These are phyloP conservation scores for Bruguiera sexangula DNA, from an alignment of 345 rosid species.

Conservation along the genomic window DNA sequence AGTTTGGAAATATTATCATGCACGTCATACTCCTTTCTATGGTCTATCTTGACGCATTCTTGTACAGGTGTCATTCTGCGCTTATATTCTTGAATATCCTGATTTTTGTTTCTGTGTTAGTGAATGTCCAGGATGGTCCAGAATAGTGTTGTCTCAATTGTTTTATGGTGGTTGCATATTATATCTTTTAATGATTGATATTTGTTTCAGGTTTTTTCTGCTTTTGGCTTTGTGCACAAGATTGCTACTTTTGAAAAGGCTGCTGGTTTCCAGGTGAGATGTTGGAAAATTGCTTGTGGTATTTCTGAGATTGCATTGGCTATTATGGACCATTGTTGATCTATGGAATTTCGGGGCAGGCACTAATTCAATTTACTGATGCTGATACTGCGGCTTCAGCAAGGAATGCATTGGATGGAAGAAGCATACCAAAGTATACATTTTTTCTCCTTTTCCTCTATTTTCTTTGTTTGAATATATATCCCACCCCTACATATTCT, in stretches of 20 bases:
- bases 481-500: not conserved
- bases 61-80: slow-evolving; percentile 84
- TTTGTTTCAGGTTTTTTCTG: slow-evolving; percentile 84
- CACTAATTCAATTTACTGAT: slow-evolving; percentile 87
- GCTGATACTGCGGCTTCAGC: slow-evolving; percentile 85
- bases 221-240: slow-evolving; percentile 96
- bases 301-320: slow-evolving; percentile 9
- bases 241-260: slow-evolving; percentile 97
- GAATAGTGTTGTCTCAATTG: slow-evolving; percentile 2
- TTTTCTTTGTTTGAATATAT: not conserved
- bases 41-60: slow-evolving; percentile 65
- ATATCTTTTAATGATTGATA: slow-evolving; percentile 19
- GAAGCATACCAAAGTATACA: slow-evolving; percentile 84
- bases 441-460: slow-evolving; percentile 1
- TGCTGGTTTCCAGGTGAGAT: slow-evolving; percentile 87
- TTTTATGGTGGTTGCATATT: slow-evolving; percentile 7
- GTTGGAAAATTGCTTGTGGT: slow-evolving; percentile 10
- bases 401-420: slow-evolving; percentile 83
- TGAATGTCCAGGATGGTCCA: slow-evolving; percentile 30
- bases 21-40: slow-evolving; percentile 71
- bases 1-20: slow-evolving; percentile 69
- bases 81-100: slow-evolving; percentile 47
- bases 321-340: slow-evolving; percentile 15
- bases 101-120: slow-evolving; percentile 27
- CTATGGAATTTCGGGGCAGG: slow-evolving; percentile 44